Conservation (phyloP, 129 eudicot genomes). For the Chrysanthemum makinoi region DNA sequence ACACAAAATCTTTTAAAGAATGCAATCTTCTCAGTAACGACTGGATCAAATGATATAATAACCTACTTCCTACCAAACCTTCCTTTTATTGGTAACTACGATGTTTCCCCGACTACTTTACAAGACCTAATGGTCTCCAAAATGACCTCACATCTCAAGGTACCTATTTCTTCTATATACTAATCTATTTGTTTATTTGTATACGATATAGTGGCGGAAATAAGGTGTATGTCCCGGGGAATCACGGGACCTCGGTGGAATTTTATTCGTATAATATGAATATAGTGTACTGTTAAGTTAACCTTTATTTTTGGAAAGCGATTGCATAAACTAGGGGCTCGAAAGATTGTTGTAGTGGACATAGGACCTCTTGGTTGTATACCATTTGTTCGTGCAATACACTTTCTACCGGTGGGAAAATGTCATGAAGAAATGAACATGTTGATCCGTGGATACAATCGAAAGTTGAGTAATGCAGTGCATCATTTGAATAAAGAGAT, state of each 20-base stretch:
- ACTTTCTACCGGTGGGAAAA: conserved; percentile 33
- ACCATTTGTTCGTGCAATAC: conserved; percentile 56
- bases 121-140: conserved; percentile 60
- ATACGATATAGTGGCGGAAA: neutral
- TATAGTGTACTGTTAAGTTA: neutral
- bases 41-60: conserved; percentile 61
- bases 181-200: neutral
- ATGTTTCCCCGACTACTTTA: conserved; percentile 39
- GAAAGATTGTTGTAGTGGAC: conserved; percentile 48
- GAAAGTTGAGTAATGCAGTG: conserved; percentile 30
- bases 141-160: conserved; percentile 60
- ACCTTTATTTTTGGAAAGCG: conserved; percentile 30
- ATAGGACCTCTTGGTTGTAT: conserved; percentile 72
- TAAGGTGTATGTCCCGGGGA: no score
- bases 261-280: neutral
- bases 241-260: no score
- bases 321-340: conserved; percentile 53
- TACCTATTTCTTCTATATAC: conserved; percentile 13
- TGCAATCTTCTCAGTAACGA: conserved; percentile 62
- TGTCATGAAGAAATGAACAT: conserved; percentile 47
- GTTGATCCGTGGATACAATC: conserved; percentile 50
- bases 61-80: conserved; percentile 53
- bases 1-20: conserved; percentile 35
- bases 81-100: conserved; percentile 40
- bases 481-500: conserved; percentile 35